A percentile compares a stretch with the other conserved stretches of the same genome.
phyloP scores from a whole-genome alignment of 129 eudicot genomes.

The Ambrosia artemisiifolia region DNA sequence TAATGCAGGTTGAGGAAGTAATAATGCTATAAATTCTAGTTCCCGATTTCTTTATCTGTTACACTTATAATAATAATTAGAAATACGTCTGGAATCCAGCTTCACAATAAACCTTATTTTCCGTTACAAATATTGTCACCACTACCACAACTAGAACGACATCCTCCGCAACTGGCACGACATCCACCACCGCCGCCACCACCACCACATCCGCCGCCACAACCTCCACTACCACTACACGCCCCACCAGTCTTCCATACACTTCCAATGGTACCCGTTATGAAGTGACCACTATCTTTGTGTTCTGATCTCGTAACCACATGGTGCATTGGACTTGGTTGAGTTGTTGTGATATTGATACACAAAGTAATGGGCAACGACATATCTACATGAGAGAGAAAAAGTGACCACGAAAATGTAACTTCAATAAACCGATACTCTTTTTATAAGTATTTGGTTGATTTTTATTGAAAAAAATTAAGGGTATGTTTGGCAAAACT shows the following conservation, averaged over 20 bases:
- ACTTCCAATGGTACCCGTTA: background rate
- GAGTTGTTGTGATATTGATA: constrained; percentile 22
- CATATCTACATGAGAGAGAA: constrained; percentile 4
- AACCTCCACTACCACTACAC: constrained; percentile 29
- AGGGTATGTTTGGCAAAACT: no score
- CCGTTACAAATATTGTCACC: constrained; percentile 7
- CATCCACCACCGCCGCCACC: constrained; percentile 28
- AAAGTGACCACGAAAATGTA: background rate
- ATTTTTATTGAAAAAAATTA: no score
- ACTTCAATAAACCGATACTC: background rate
- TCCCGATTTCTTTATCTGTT: background rate
- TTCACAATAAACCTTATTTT: constrained; percentile 15
- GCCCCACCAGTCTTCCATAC: constrained; percentile 18
- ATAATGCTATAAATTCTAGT: no score
- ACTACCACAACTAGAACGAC: constrained; percentile 7
- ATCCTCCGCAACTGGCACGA: constrained; percentile 23
- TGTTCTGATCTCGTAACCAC: constrained; percentile 2
- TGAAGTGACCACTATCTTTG: background rate
- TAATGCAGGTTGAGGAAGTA: no score
- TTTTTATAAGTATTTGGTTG: no score
- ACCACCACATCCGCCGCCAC: constrained; percentile 24
- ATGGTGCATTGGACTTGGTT: constrained; percentile 14
- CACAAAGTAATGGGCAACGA: constrained; percentile 21
- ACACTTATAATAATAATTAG: background rate
- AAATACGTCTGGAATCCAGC: background rate